Conservation (phyloP, 2,329 filamentous ascomycete genomes). For the Thelonectria olida region DNA sequence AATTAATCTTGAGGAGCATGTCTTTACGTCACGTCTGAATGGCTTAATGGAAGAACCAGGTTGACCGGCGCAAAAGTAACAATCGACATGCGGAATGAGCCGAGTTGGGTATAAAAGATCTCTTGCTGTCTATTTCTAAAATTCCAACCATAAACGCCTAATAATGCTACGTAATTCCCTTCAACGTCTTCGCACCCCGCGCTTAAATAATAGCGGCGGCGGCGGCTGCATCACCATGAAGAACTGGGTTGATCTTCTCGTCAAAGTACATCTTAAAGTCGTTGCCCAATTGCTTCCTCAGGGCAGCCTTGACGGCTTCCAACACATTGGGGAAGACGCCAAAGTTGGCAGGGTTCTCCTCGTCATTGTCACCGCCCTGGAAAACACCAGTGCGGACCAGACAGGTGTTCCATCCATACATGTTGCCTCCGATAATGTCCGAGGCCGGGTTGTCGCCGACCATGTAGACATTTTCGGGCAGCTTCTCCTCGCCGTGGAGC, state of each 20-base stretch:
- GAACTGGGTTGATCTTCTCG: constrained; percentile 75
- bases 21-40: no score
- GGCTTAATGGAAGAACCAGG: no score
- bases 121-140: no score
- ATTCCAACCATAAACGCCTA: not conserved
- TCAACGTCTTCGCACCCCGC: not conserved
- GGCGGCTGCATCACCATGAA: constrained; percentile 51
- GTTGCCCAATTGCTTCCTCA: constrained; percentile 75
- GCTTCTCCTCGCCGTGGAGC: constrained; percentile 75
- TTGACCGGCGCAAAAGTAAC: no score
- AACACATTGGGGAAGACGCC: constrained; percentile 79
- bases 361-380: constrained; percentile 79
- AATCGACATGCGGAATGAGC: no score
- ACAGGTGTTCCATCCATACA: constrained; percentile 85
- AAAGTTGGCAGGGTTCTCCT: constrained; percentile 80
- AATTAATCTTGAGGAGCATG: no score
- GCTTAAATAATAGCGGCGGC: constrained; percentile 33
- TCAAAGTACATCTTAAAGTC: constrained; percentile 80
- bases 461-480: constrained; percentile 83
- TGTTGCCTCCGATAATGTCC: constrained; percentile 70
- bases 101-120: no score
- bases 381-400: constrained; percentile 81
- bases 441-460: constrained; percentile 77
- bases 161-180: not conserved
- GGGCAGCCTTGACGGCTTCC: constrained; percentile 70